These are phyloP conservation scores for Brachypodium distachyon DNA, from an alignment of 202 grass and related monocot species.

Conservation along the genomic window DNA sequence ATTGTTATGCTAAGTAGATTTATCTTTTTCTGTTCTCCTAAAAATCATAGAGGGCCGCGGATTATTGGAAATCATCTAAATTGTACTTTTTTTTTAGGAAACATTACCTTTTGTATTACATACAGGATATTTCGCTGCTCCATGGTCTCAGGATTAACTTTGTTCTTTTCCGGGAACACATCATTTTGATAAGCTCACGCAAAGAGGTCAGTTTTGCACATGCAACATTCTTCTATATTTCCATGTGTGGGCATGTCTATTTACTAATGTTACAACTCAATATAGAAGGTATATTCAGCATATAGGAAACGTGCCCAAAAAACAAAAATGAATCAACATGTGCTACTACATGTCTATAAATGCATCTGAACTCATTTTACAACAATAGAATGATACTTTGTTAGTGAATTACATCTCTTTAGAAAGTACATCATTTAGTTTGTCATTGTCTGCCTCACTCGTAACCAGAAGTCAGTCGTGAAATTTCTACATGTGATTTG, in stretches of 20 bases:
- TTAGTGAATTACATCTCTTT: background rate
- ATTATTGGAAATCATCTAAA: background rate
- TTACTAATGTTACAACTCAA: background rate
- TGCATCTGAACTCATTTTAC: background rate
- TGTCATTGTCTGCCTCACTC: background rate
- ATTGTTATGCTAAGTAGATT: background rate
- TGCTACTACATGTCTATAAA: background rate
- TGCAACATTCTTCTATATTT: background rate
- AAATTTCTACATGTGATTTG: background rate
- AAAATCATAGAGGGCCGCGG: background rate
- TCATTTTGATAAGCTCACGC: slow-evolving; percentile 74
- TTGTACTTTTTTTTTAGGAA: background rate
- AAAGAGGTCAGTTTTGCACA: slow-evolving; percentile 57
- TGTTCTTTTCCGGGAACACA: slow-evolving; percentile 84
- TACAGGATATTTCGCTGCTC: slow-evolving; percentile 86
- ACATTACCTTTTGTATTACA: slow-evolving; percentile 6
- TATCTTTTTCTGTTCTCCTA: background rate
- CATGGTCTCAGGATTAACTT: slow-evolving; percentile 94
- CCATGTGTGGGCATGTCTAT: background rate
- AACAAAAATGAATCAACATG: background rate
- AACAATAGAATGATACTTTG: background rate
- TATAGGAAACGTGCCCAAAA: background rate
- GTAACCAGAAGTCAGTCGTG: background rate
- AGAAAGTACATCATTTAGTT: background rate
- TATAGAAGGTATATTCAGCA: background rate